Evolutionary conservation across 2,329 filamentous ascomycete genomes (phyloP).

Genomic region (Aspergillus sp.): DNA sequence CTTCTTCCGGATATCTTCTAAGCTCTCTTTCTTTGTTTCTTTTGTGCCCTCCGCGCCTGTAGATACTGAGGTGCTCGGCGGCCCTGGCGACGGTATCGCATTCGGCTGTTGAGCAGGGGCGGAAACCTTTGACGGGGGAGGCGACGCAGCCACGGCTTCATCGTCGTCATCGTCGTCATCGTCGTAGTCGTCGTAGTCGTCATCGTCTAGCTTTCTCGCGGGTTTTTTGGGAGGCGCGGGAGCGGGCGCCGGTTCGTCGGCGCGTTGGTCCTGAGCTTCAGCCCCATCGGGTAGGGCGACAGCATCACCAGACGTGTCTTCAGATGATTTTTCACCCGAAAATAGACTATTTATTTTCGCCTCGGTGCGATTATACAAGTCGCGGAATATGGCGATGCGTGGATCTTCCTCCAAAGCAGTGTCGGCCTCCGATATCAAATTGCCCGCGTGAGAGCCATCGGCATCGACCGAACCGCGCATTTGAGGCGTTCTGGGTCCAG

Average conservation of each 20-base stretch:
- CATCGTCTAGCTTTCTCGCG: conserved; percentile 74
- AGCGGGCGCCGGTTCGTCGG: conserved; percentile 49
- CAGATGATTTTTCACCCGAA: conserved; percentile 41
- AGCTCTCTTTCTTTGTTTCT: conserved; percentile 60
- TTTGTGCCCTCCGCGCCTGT: conserved; percentile 63
- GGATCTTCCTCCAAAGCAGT: conserved; percentile 68
- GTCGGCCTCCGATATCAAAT: conserved; percentile 52
- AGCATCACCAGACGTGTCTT: conserved; percentile 38
- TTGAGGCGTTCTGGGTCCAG: conserved; percentile 46
- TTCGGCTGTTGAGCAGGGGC: conserved; percentile 56
- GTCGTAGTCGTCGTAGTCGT: conserved; percentile 69
- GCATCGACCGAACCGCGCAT: conserved; percentile 45
- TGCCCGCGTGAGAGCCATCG: conserved; percentile 48
- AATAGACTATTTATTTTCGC: conserved; percentile 77
- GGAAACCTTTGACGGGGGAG: conserved; percentile 52
- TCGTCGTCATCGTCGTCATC: conserved; percentile 60
- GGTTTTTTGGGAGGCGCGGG: conserved; percentile 54
- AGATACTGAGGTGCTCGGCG: conserved; percentile 63
- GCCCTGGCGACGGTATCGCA: conserved; percentile 68
- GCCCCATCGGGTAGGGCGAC: conserved; percentile 50
- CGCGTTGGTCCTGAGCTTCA: conserved; percentile 40
- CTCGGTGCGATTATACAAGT: conserved; percentile 75
- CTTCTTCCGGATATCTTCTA: conserved; percentile 88
- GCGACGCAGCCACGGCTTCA: conserved; percentile 49
- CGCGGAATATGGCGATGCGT: conserved; percentile 69